Evolutionary conservation across 352 stramenopile species (phyloP), one percentile per base, ranked within the genome.

Genomic region (Stramenopiles sp.): DNA sequence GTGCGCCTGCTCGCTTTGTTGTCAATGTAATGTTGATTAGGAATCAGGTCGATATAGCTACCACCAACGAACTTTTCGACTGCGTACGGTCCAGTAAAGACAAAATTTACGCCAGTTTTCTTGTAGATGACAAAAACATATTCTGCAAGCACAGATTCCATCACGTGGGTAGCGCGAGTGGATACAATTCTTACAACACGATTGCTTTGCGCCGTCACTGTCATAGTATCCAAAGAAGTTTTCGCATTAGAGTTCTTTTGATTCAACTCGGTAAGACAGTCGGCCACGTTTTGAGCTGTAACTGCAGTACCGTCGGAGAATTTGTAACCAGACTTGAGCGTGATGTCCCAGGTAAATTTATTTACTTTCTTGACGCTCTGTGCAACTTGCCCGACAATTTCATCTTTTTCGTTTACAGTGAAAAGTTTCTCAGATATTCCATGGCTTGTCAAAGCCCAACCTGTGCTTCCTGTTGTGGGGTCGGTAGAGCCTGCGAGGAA

Each of bases 341-440:
- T 81, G 8, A 82, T 39, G 0, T 84, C 82, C 82, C 82, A 84
- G 0, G 75, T 81, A 30, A 67, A 71, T 7, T 84, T 81, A 30
- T 75, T 82, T 75, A 84, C 81, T 44, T 82, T 82, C 1, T 0
- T 7, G 39, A 83, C 78, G 32, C 14, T 30, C 30, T 83, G 7
- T 0, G 81, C 81, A 7, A 84, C 32, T 81, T 84, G 80, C 0
- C 0, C 0, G 67, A 84, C 80, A 1, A 84, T 84, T 27, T 84
- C 81, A 29, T 81, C 82, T 25, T 82, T 67, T 81, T 83, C 30
- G 14, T 84, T 29, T 0, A 84, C 80, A 7, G 82, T 84, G 33
- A 84, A 84, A 81, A 84, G 82, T 39, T 84, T 84, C 30, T 84
- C 82, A n/a, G 82, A 31, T 67, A 84, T 8, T 14, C 82, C 82